Base-by-base conservation (phyloP, 179 eudicot genomes). In the Vitellaria paradoxa region DNA sequence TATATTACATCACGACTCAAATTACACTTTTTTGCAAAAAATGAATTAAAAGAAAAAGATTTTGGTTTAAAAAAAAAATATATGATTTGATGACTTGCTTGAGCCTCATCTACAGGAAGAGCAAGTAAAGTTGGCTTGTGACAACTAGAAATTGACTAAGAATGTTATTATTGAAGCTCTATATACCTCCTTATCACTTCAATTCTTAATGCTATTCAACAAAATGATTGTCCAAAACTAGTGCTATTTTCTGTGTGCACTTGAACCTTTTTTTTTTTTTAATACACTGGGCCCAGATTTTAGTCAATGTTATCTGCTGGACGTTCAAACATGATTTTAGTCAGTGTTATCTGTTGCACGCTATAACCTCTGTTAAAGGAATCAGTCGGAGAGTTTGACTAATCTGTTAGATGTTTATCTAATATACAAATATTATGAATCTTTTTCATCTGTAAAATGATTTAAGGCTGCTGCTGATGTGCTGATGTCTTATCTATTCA, bases 381-480 rank as follows among this genome's bases (percentile, higher is more conserved):
- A 42, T 17, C n/a, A 46, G 20, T 61, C 14, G 3, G 4, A 52
- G 45, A 26, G 47, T 30, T 50, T 57, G 6, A 26, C 23, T 57
- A 60, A 59, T 46, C 68, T 42, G 21, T 21, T 46, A 23, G 18
- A 59, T 60, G 55, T 7, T 7, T 50, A 50, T 1, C 55, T 7
- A 50, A 7, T 50, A 1, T 7, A 7, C 12, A 50, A 12, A 12
- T 12, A 50, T 55, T 60, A 21, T 62, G 55, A 24, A 5, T 23
- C 52, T 73, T 45, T 42, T 59, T 45, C 20, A 45, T 74, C 6
- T 61, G 37, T 73, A 15, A 74, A 74, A 12, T 61, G 77, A 46
- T 60, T 60, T 8, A 23, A 61, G 40, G 68, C 52, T 40, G 14
- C n/a, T 45, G 23, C 37, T 30, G 26, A 57, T 73, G 7, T 57